These are phyloP conservation scores for Buddleja alternifolia DNA, from an alignment of 257 asterid species.

Conservation along the genomic window DNA sequence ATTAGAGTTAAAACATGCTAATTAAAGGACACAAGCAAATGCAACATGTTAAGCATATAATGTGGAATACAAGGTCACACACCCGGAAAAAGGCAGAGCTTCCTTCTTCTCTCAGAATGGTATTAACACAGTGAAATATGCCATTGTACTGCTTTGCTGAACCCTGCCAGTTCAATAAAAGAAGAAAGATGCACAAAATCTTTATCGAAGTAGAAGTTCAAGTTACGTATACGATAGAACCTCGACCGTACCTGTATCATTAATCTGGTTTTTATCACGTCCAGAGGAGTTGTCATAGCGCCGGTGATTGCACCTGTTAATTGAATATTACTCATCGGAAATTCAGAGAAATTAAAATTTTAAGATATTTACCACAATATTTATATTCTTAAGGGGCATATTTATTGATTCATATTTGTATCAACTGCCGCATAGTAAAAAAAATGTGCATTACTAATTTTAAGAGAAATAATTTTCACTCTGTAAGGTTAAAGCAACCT, in stretches of 20 bases:
- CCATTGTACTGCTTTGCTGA: conserved; percentile 59
- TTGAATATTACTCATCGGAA: neutral
- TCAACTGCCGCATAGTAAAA: too few relatives aligned
- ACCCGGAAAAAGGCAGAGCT: conserved; percentile 61
- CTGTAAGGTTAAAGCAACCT: too few relatives aligned
- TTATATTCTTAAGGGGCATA: too few relatives aligned
- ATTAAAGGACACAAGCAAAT: neutral
- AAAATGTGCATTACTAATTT: too few relatives aligned
- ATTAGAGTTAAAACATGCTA: neutral
- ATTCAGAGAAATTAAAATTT: neutral
- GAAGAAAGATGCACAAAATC: neutral
- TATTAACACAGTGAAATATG: conserved; percentile 52
- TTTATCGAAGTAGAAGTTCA: neutral
- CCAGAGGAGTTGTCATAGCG: conserved; percentile 73
- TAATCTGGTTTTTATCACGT: conserved; percentile 69
- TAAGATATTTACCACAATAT: too few relatives aligned
- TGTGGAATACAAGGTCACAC: conserved; percentile 17
- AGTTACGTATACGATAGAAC: neutral
- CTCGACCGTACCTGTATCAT: conserved; percentile 60
- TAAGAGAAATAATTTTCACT: too few relatives aligned
- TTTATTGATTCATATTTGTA: too few relatives aligned
- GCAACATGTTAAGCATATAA: neutral
- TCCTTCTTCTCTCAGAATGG: conserved; percentile 62
- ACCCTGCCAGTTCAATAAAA: conserved; percentile 46
- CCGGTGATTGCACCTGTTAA: conserved; percentile 68